These are phyloP conservation scores for Serendipita indica DNA, from an alignment of 768 basidiomycete species.

Conservation along the genomic window DNA sequence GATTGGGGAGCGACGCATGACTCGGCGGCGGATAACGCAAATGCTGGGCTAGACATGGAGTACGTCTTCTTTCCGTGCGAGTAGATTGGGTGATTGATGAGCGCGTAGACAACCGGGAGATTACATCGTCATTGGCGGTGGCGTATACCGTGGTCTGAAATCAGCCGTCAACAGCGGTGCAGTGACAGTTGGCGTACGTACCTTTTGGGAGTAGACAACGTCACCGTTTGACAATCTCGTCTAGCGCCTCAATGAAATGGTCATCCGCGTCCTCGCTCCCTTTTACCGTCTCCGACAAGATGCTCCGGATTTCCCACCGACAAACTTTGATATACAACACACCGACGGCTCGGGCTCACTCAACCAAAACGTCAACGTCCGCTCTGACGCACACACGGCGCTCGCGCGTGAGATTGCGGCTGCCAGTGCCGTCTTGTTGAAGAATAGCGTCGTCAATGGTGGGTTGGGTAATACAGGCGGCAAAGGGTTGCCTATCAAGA, in stretches of 20 bases:
- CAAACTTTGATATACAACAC: slow-evolving; percentile 11
- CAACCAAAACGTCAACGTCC: slow-evolving; percentile 18
- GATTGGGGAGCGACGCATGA: slow-evolving; percentile 18
- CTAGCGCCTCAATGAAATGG: slow-evolving; percentile 21
- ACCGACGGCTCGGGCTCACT: slow-evolving; percentile 10
- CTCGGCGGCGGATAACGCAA: not conserved
- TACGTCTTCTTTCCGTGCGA: not conserved
- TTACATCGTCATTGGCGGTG: not conserved
- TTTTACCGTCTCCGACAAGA: slow-evolving; percentile 21
- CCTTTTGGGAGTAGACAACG: too few species aligned
- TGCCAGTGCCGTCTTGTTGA: slow-evolving; percentile 25
- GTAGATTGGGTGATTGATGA: not conserved
- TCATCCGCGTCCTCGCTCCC: slow-evolving; percentile 22
- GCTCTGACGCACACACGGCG: slow-evolving; percentile 21
- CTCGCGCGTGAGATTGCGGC: slow-evolving; percentile 25
- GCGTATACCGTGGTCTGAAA: not conserved
- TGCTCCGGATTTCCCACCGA: not conserved
- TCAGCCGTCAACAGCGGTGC: slow-evolving; percentile 23
- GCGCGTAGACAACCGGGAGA: not conserved
- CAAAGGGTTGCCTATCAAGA: not conserved
- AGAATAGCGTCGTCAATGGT: slow-evolving; percentile 22
- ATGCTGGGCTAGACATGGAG: slow-evolving; percentile 2
- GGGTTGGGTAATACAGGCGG: slow-evolving; percentile 16
- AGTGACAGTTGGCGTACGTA: slow-evolving; percentile 17
- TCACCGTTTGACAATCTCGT: not conserved